Evolutionary conservation across 495 filamentous ascomycete species (phyloP).

Genomic region (Trichocladium antarcticum): DNA sequence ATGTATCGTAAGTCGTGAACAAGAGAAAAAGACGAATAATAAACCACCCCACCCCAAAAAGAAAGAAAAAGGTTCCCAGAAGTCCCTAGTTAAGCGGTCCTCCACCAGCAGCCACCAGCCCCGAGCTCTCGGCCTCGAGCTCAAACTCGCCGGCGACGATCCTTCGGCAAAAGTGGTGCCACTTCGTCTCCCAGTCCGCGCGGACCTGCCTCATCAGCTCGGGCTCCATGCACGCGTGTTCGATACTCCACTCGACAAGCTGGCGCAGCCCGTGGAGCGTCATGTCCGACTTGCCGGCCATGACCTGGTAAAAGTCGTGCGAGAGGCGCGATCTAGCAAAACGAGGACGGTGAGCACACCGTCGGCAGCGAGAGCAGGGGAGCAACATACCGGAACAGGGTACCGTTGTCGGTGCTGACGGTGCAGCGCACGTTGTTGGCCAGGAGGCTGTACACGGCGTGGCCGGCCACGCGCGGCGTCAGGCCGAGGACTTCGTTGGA

Average conservation of each 20-base stretch:
- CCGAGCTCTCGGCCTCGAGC: neutral
- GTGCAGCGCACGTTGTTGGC: slow-evolving; percentile 44
- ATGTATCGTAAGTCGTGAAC: too few species aligned
- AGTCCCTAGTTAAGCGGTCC: too few species aligned
- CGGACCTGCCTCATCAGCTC: slow-evolving; percentile 24
- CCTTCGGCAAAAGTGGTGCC: slow-evolving; percentile 34
- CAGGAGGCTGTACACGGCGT: slow-evolving; percentile 40
- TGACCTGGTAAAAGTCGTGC: slow-evolving; percentile 47
- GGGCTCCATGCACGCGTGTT: slow-evolving; percentile 39
- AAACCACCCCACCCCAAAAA: too few species aligned
- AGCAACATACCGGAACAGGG: slow-evolving; percentile 42
- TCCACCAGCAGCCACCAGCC: neutral
- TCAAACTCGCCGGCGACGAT: slow-evolving; percentile 24
- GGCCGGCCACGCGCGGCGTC: slow-evolving; percentile 36
- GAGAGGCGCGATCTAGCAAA: slow-evolving; percentile 40
- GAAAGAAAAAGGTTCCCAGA: too few species aligned
- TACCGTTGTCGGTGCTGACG: slow-evolving; percentile 45
- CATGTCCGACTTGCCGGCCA: slow-evolving; percentile 43
- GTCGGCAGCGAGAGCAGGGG: too few species aligned
- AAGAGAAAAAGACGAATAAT: too few species aligned
- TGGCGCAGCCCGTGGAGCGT: slow-evolving; percentile 42
- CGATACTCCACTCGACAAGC: slow-evolving; percentile 44
- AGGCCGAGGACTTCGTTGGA: slow-evolving; percentile 66
- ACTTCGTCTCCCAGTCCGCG: slow-evolving; percentile 34
- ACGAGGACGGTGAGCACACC: too few species aligned